These are phyloP conservation scores for Fusarium pseudoanthophilum DNA, from an alignment of 2,329 filamentous ascomycete genomes.

Conservation along the genomic window DNA sequence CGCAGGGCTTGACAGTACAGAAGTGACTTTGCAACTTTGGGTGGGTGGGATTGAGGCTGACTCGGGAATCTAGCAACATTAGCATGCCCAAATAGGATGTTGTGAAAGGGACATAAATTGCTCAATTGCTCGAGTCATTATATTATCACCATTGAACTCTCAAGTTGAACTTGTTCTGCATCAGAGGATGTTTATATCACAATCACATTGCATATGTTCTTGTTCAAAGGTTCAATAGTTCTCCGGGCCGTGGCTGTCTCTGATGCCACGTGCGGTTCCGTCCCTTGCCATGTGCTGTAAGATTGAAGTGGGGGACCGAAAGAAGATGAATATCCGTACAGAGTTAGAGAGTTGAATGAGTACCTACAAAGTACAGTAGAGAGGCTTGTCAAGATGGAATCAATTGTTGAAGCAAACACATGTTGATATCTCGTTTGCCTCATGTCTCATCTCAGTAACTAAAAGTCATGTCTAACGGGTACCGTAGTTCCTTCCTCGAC, in stretches of 20 bases:
- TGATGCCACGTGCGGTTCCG: slow-evolving; percentile 38
- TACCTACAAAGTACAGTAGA: too few relatives aligned
- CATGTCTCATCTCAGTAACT: background rate
- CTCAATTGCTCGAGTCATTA: slow-evolving; percentile 3
- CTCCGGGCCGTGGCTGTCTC: slow-evolving; percentile 23
- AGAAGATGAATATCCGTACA: slow-evolving; percentile 3
- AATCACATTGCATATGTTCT: slow-evolving; percentile 4
- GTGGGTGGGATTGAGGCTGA: slow-evolving; percentile 32
- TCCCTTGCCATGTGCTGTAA: slow-evolving; percentile 20
- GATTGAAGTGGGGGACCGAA: slow-evolving; percentile 25
- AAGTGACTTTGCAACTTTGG: background rate
- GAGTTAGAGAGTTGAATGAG: background rate
- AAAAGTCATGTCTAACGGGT: background rate
- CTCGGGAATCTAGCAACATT: slow-evolving; percentile 15
- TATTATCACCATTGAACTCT: background rate
- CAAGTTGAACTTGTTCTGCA: background rate
- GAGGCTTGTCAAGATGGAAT: too few relatives aligned
- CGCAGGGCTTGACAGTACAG: slow-evolving; percentile 19
- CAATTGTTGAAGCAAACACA: slow-evolving; percentile 1
- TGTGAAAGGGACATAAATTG: background rate
- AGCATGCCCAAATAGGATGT: slow-evolving; percentile 2
- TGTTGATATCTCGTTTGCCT: slow-evolving; percentile 1
- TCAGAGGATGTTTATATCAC: background rate
- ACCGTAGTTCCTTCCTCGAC: background rate
- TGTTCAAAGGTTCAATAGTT: slow-evolving; percentile 12